A percentile compares a stretch with the other conserved stretches of the same genome.
Evolutionary conservation across 2,329 filamentous ascomycete species (phyloP).

Genomic region (Aspergillus niger): DNA sequence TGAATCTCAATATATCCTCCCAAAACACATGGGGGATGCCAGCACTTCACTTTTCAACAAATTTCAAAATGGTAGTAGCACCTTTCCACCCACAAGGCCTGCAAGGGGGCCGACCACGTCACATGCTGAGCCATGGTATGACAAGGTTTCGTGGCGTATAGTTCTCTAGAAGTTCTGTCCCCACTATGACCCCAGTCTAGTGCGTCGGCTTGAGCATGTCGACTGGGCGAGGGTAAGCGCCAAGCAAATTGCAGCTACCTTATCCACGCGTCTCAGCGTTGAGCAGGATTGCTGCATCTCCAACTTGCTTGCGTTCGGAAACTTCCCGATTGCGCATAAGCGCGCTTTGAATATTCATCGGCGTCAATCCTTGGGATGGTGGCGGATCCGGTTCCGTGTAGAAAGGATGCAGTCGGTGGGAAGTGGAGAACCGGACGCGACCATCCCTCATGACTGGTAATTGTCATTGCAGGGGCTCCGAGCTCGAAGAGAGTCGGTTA

Average conservation of each 20-base stretch:
- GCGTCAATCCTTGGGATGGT: slow-evolving; percentile 55
- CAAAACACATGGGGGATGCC: too few species aligned
- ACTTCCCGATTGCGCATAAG: slow-evolving; percentile 73
- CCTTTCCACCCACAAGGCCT: not conserved
- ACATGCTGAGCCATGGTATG: not conserved
- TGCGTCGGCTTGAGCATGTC: not conserved
- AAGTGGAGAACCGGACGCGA: slow-evolving; percentile 48
- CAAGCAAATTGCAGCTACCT: slow-evolving; percentile 12
- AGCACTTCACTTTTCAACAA: not conserved
- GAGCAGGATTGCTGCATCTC: slow-evolving; percentile 78
- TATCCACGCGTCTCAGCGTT: slow-evolving; percentile 50
- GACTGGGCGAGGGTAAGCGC: not conserved
- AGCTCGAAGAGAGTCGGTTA: slow-evolving; percentile 91
- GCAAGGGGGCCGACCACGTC: not conserved
- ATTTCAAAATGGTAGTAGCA: not conserved
- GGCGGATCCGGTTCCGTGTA: slow-evolving; percentile 37
- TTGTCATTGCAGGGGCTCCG: slow-evolving; percentile 91
- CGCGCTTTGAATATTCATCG: slow-evolving; percentile 57
- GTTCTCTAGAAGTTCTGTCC: too few species aligned
- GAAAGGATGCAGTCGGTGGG: slow-evolving; percentile 43
- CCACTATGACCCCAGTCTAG: not conserved
- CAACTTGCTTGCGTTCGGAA: slow-evolving; percentile 84
- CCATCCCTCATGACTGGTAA: slow-evolving; percentile 85
- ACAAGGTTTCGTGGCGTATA: not conserved
- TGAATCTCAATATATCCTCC: not conserved